Evolutionary conservation across 306 rosid genomes (phyloP), one percentile per base, ranked within the genome.

Genomic region (Cucumis melo): DNA sequence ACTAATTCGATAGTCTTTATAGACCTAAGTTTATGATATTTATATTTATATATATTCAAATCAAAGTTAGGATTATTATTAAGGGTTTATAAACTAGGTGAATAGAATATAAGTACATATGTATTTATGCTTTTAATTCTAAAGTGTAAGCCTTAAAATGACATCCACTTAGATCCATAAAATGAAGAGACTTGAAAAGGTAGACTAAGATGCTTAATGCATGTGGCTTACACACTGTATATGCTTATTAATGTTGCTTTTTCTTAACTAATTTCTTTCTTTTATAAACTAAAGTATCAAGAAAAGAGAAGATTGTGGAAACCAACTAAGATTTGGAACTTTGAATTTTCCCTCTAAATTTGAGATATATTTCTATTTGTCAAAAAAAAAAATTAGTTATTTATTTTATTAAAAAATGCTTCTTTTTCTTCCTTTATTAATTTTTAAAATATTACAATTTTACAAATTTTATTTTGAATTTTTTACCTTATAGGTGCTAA

Each of bases 181-280:
- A 77, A 53, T 79, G 20, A 77, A 64, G 58, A 63, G 58, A 63
- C 77, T 80, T 34, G 23, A 72, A 46, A 75, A 76, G 75, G 74
- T 80, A 79, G 78, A 85, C 75, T 74, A 81, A 83, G 83, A 86
- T 84, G 77, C 86, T 71, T 62, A 78, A 83, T 84, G 80, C 90
- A 89, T 83, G 92, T 87, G 89, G 76, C 79, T 76, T 80, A 60
- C 39, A 76, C 83, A 80, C 79, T 71, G 82, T 70, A 77, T 56
- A 81, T 71, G 34, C 42, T 60, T 17, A 44, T 68, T 66, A 85
- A 78, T 66, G 58, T 7, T 72, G 41, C 8, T 39, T 72, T 72
- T 72, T 27, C 7, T 51, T 72, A 72, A 72, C 41, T 51, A 0
- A 24, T 2, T 72, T 70, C n/a, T n/a, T 46, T 72, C 29, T 27